A percentile compares a stretch with the other conserved stretches of the same genome.
Conservation (phyloP, 2,329 filamentous ascomycete species). For the Talaromyces marneffei region DNA sequence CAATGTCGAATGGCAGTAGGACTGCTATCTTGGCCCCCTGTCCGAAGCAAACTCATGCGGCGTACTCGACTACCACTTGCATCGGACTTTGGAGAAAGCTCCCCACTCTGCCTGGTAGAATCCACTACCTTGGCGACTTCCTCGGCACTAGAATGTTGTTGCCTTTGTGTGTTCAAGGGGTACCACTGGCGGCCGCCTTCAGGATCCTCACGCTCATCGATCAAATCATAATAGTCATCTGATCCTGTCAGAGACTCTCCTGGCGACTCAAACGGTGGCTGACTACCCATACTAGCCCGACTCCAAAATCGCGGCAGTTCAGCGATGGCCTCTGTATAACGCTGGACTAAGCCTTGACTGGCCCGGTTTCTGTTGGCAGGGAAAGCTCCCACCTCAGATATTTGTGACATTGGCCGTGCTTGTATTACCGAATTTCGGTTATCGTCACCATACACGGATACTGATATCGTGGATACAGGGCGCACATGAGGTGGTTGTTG, state of each 20-base stretch:
- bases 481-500: constrained; percentile 29
- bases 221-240: constrained; percentile 19
- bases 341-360: constrained; percentile 33
- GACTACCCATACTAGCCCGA: constrained; percentile 28
- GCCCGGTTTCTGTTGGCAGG: constrained; percentile 20
- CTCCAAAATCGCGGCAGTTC: constrained; percentile 35
- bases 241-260: constrained; percentile 17
- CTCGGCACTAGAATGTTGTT: constrained; percentile 11
- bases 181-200: constrained; percentile 22
- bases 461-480: constrained; percentile 30
- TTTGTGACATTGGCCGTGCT: constrained; percentile 25
- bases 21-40: constrained; percentile 18
- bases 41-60: constrained; percentile 21
- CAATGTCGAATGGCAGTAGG: constrained; percentile 15
- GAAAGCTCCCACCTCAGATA: constrained; percentile 19
- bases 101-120: not conserved
- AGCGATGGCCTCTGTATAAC: constrained; percentile 33
- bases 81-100: constrained; percentile 1
- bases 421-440: constrained; percentile 28
- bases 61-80: constrained; percentile 13
- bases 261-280: constrained; percentile 20
- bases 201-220: constrained; percentile 19
- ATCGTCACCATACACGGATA: constrained; percentile 32
- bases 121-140: constrained; percentile 1
- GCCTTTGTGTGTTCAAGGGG: constrained; percentile 16